Conservation (phyloP, 257 asterid genomes). For the Apocynum venetum region DNA sequence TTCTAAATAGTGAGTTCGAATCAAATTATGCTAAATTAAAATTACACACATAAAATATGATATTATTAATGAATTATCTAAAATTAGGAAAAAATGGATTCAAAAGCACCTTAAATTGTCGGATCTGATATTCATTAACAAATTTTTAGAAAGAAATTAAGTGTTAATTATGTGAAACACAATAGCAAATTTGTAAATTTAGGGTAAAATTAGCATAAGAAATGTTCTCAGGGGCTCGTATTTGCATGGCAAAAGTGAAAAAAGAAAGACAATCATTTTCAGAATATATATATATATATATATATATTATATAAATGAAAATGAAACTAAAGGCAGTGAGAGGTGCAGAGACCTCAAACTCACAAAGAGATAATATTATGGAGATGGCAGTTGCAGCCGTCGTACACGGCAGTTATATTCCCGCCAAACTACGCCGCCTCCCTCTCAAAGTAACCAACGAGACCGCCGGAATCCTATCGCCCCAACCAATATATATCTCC, state of each 20-base stretch:
- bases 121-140: too few species aligned
- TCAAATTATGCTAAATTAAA: too few species aligned
- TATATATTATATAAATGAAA: not conserved
- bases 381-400: slow-evolving; percentile 57
- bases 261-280: not conserved
- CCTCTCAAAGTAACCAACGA: slow-evolving; percentile 31
- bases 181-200: too few species aligned
- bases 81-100: too few species aligned
- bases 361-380: not conserved
- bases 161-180: too few species aligned
- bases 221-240: too few species aligned
- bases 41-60: too few species aligned
- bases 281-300: not conserved
- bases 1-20: too few species aligned
- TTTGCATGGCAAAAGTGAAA: not conserved
- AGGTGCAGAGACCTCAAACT: not conserved
- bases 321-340: not conserved
- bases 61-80: too few species aligned
- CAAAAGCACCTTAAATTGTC: too few species aligned
- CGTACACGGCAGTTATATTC: slow-evolving; percentile 42
- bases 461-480: slow-evolving; percentile 17
- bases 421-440: slow-evolving; percentile 40
- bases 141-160: too few species aligned
- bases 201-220: too few species aligned
- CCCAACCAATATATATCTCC: slow-evolving; percentile 61